Conservation (phyloP, 2,329 filamentous ascomycete species). For the Venturia pyrina region DNA sequence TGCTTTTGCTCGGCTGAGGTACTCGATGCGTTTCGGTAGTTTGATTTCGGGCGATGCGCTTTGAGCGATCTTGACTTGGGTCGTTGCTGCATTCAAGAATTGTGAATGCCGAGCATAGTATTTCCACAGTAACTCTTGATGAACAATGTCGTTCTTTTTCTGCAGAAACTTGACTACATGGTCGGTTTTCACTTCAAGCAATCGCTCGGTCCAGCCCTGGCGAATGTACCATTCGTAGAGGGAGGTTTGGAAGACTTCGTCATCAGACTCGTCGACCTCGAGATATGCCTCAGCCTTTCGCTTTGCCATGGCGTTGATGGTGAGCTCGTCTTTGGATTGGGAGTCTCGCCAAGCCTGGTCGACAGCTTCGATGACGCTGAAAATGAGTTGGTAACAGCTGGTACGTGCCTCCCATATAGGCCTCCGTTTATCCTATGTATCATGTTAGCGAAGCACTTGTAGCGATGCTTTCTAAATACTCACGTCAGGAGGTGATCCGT, state of each 20-base stretch:
- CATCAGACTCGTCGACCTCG: constrained; percentile 76
- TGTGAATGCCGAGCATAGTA: constrained; percentile 80
- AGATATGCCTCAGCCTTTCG: constrained; percentile 82
- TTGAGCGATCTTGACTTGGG: constrained; percentile 74
- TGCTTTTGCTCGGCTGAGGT: constrained; percentile 81
- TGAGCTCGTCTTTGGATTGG: constrained; percentile 52
- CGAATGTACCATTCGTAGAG: constrained; percentile 97
- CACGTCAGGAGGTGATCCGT: constrained; percentile 58
- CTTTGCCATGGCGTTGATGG: constrained; percentile 65
- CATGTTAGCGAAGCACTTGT: background rate
- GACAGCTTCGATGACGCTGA: constrained; percentile 66
- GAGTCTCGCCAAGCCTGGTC: constrained; percentile 53
- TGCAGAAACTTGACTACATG: constrained; percentile 82
- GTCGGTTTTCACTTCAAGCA: constrained; percentile 73
- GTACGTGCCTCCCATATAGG: constrained; percentile 61
- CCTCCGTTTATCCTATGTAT: constrained; percentile 52
- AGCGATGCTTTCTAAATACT: background rate
- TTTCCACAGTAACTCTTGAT: constrained; percentile 84
- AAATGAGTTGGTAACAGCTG: constrained; percentile 77
- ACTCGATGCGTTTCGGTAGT: constrained; percentile 79
- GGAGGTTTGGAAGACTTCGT: constrained; percentile 91
- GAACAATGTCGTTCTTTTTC: constrained; percentile 57
- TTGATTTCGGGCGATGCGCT: constrained; percentile 62
- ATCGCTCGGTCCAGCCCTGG: constrained; percentile 73
- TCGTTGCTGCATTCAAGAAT: constrained; percentile 78